Evolutionary conservation across 1,284 basidiomycete species (phyloP), one percentile per base, ranked within the genome.

Genomic region (Porodaedalea pini): DNA sequence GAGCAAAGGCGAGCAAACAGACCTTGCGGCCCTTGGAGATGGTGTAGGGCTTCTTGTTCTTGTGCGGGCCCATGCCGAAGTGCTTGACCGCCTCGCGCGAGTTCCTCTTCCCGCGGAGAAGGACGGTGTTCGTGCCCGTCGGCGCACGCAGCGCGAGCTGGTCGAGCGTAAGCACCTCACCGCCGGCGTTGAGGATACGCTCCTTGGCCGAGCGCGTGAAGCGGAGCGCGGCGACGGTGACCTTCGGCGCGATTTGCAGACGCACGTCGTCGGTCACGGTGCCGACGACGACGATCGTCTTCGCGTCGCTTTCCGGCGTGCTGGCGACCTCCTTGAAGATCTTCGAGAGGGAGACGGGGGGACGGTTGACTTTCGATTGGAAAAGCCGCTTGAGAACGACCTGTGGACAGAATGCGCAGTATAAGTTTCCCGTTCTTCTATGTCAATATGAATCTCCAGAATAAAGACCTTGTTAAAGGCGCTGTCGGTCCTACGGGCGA

Each of bases 191-290:
- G 70, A 94, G 74, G 74, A 99, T 98, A 67, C 97, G 89, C 73
- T 93, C 95, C 75, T 88, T 90, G 60, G 96, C 97, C 53, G 88
- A 84, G 67, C 84, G 83, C 63, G 96, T 94, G 88, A 99, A 98
- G 65, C 92, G 88, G 65, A 99, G 88, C 61, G 96, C 97, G 60
- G 96, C 96, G 64, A 99, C 77, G 65, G 91, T 85, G 68, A 99
- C 80, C 79, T 97, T 98, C 71, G 96, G 96, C 58, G 98, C 78
- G 62, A 85, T 85, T 58, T 81, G 71, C 61, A 97, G 77, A 71
- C 97, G 94, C 74, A 94, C 85, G 74, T 99, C 96, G 77, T 99
- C 97, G 58, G 97, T 98, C 68, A 99, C 84, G 52, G 95, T 90
- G 66, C 90, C 93, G 67, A 99, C 92, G 59, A 84, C 77, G 65